Conservation (phyloP, 1,139 yeast genomes). For the Suhomyces yuchorum region DNA sequence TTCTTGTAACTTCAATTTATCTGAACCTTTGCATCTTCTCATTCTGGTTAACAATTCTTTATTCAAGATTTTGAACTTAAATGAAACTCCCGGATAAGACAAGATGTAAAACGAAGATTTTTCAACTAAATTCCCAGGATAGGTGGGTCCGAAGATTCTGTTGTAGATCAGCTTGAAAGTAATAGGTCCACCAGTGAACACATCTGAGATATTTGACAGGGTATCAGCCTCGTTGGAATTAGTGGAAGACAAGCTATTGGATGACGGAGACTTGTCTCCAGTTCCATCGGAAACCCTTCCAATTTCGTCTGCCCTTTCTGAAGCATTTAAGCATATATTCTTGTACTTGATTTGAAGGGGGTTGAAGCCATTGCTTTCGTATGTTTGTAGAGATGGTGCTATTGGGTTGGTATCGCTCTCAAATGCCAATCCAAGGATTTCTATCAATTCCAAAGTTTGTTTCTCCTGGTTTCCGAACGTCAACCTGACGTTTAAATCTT, state of each 20-base stretch:
- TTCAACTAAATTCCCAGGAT: conserved; percentile 47
- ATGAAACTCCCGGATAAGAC: conserved; percentile 59
- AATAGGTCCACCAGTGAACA: conserved; percentile 14
- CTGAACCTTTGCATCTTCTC: not conserved
- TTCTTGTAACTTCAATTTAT: conserved; percentile 19
- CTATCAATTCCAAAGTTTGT: conserved; percentile 52
- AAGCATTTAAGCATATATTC: conserved; percentile 33
- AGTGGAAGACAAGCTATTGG: conserved; percentile 5
- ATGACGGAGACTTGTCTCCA: conserved; percentile 4
- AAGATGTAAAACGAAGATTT: conserved; percentile 34
- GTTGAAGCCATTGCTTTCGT: not conserved
- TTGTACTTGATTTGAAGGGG: conserved; percentile 32
- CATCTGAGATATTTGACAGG: conserved; percentile 7
- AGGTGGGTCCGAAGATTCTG: conserved; percentile 63
- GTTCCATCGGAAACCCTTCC: conserved; percentile 6
- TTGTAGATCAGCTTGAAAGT: conserved; percentile 52
- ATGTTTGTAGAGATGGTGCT: not conserved
- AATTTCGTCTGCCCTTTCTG: conserved; percentile 14
- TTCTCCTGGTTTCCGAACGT: conserved; percentile 41
- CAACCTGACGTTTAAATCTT: conserved; percentile 37
- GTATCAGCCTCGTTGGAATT: conserved; percentile 8
- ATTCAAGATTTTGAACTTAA: conserved; percentile 36
- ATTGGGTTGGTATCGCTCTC: not conserved
- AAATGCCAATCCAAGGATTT: conserved; percentile 35
- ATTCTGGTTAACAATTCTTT: conserved; percentile 18